Percentiles rank a stretch among this genome's conserved stretches.
These are phyloP conservation scores for Kodamaea sp. DNA, from an alignment of 1,139 yeast genomes.

Conservation along the genomic window DNA sequence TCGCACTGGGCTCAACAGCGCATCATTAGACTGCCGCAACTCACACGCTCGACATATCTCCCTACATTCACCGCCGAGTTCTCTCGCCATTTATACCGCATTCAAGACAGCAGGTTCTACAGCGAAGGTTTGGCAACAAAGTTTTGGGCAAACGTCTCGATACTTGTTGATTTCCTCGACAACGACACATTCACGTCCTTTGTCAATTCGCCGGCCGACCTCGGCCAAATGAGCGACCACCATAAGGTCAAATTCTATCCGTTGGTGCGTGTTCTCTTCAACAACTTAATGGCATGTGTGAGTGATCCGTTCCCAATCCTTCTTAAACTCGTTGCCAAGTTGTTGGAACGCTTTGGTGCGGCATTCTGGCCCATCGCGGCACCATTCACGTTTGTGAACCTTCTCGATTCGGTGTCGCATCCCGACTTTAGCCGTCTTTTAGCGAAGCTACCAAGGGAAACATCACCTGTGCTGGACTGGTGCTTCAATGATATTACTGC, in stretches of 20 bases:
- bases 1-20: slow-evolving; percentile 42
- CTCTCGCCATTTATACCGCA: slow-evolving; percentile 43
- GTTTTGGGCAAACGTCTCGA: slow-evolving; percentile 52
- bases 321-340: slow-evolving; percentile 42
- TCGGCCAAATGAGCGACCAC: slow-evolving; percentile 38
- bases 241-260: slow-evolving; percentile 42
- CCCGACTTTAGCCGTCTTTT: slow-evolving; percentile 31
- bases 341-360: slow-evolving; percentile 36
- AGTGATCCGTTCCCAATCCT: slow-evolving; percentile 53
- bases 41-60: slow-evolving; percentile 6
- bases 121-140: slow-evolving; percentile 37
- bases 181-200: slow-evolving; percentile 34
- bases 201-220: slow-evolving; percentile 43
- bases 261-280: slow-evolving; percentile 43
- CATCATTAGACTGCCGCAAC: slow-evolving; percentile 4
- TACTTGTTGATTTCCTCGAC: slow-evolving; percentile 40
- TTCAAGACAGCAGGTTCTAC: slow-evolving; percentile 52
- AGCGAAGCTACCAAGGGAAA: slow-evolving; percentile 6
- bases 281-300: slow-evolving; percentile 48
- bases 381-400: slow-evolving; percentile 50
- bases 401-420: slow-evolving; percentile 50
- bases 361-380: slow-evolving; percentile 51
- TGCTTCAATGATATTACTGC: slow-evolving; percentile 29
- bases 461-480: slow-evolving; percentile 6
- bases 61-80: slow-evolving; percentile 52